Evolutionary conservation across 441 rosid genomes (phyloP).

Genomic region (Pelargonium fulgidum): DNA sequence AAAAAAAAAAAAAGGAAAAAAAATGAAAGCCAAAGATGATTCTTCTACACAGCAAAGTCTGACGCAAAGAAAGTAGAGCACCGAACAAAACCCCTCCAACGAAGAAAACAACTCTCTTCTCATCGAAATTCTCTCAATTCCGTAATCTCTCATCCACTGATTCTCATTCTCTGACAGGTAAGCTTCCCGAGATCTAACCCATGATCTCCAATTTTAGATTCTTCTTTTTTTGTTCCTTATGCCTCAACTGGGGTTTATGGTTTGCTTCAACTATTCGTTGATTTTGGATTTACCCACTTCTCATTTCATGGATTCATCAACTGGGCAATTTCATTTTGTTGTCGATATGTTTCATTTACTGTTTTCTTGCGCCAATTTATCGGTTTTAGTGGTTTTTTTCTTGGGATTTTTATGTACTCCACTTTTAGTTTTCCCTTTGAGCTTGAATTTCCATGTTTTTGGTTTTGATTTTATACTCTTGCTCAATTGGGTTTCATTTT

Average conservation of each 20-base stretch:
- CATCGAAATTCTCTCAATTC: not conserved
- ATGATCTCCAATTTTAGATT: not conserved
- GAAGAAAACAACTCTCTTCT: not conserved
- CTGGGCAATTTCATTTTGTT: not conserved
- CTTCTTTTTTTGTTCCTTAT: not conserved
- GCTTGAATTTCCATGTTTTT: not conserved
- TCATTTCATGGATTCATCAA: not conserved
- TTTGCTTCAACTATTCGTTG: not conserved
- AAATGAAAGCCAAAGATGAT: too few species aligned
- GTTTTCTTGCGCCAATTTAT: not conserved
- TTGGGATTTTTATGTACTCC: not conserved
- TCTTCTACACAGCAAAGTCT: not conserved
- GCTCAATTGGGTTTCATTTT: not conserved
- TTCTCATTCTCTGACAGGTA: slow-evolving; percentile 7
- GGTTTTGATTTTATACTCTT: not conserved
- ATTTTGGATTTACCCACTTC: not conserved
- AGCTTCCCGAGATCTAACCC: not conserved
- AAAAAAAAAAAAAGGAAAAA: too few species aligned
- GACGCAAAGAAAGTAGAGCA: not conserved
- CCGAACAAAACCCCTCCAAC: not conserved
- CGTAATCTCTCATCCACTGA: not conserved
- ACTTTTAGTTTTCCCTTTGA: not conserved
- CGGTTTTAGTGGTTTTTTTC: not conserved
- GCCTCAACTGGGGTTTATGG: not conserved
- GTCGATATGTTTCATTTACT: not conserved